Evolutionary conservation across 768 basidiomycete genomes (phyloP), one percentile per base, ranked within the genome.

Genomic region (Phylloporus arenicola): DNA sequence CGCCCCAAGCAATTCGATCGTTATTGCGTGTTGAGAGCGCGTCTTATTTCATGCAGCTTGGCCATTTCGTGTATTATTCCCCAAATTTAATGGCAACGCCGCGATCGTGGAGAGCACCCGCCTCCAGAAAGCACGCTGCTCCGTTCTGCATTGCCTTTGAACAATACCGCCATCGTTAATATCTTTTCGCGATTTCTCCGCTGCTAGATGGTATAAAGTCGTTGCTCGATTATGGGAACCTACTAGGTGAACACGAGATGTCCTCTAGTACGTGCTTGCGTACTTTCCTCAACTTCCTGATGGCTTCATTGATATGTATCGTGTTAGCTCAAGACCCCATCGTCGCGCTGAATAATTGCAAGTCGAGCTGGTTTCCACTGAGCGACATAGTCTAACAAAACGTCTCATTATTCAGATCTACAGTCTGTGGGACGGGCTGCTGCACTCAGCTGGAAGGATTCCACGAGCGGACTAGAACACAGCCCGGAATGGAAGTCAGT

Each of bases 391-490:
- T 13, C 39, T 22, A 48, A 48, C 29, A 29, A 24, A 14, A 12
- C 11, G 0, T n/a, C 16, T 48, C 47, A 19, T 27, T 35, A 25
- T 47, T 7, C 43, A 85, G 84, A 81, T 64, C 70, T 87, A 22
- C 82, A 84, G 61, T 67, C 64, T n/a, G 67, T 62, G 35, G 68
- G 70, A 13, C 67, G 68, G 30, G 59, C 71, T 31, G 50, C 75
- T 16, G 58, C 76, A 25, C 71, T 86, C 25, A 80, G 74, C 57
- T 87, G 83, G 82, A 59, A 70, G 19, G 80, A 83, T 41, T 70
- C 68, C 0, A 61, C 57, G 6, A 64, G 63, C 10, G 83, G 82
- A 0, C 70, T 71, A 0, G 65, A 64, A 12, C 72, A 82, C 47
- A 66, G 63, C 3, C 77, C 75, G 6, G 58, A 64, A 34, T 86